Conservation (phyloP, 805 yeast genomes). For the Debaryomyces castellii region DNA sequence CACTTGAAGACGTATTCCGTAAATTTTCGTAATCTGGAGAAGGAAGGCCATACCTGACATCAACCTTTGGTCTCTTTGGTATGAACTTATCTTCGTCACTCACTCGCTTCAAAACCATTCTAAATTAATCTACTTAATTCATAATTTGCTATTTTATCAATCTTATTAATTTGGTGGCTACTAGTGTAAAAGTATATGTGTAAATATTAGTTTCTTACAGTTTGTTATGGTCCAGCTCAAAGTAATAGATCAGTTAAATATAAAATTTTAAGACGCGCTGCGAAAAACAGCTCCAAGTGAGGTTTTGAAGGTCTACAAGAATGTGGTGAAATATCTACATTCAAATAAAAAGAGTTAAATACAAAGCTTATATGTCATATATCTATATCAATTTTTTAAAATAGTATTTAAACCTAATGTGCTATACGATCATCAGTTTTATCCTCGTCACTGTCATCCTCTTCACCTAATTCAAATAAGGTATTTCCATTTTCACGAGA, state of each 20-base stretch:
- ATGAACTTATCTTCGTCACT: neutral
- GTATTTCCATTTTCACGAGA: constrained; percentile 24
- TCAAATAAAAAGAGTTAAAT: too few species aligned
- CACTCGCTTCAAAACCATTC: neutral
- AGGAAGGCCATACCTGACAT: neutral
- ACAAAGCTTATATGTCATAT: neutral
- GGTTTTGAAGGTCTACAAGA: too few species aligned
- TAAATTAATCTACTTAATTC: neutral
- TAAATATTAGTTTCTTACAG: neutral
- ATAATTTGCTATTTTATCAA: neutral
- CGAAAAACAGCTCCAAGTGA: neutral
- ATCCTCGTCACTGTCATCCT: constrained; percentile 31
- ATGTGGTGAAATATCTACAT: too few species aligned
- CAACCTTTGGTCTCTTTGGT: neutral
- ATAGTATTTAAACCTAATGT: neutral
- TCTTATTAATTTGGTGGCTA: neutral
- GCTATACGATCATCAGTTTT: constrained; percentile 20
- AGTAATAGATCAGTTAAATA: neutral
- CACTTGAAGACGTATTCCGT: neutral
- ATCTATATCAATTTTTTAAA: neutral
- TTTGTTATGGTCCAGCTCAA: neutral
- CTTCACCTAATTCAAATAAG: constrained; percentile 43
- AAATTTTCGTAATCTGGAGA: neutral
- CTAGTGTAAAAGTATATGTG: neutral
- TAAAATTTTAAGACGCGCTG: neutral